Base-by-base conservation (phyloP, 768 basidiomycete genomes). In the Kwoniella pini region DNA sequence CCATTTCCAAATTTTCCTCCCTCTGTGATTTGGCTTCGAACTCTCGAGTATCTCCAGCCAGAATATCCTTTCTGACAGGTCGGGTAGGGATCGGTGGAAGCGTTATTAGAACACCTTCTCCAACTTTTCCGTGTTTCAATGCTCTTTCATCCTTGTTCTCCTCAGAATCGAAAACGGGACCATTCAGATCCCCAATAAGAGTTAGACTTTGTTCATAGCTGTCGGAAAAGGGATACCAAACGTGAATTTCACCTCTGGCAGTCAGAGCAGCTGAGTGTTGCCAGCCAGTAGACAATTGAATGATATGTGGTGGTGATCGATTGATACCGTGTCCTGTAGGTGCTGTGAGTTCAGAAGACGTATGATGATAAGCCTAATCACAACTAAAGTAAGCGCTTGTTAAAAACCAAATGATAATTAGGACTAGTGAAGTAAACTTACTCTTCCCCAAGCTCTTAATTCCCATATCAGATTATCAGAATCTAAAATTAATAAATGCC, bases 391-490 rank as follows among this genome's bases (percentile, higher is more conserved):
- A 7, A 36, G 7, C 33, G 15, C 15, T 15, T 7, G 33, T 36
- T 36, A 7, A 7, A 36, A 7, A 36, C 33, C n/a, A n/a, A n/a
- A n/a, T n/a, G n/a, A n/a, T n/a, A n/a, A n/a, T n/a, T n/a, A n/a
- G n/a, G n/a, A n/a, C n/a, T n/a, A n/a, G n/a, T n/a, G n/a, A n/a
- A n/a, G 7, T 27, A 24, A 5, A 57, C 69, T 43, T 49, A 76
- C 75, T 60, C 55, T 60, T 11, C 71, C 72, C 57, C 63, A 74
- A 6, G 60, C 57, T 15, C 49, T 54, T 40, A 72, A 43, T 43
- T 77, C 75, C 75, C 75, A 77, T 2, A 77, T 65, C 38, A 72
- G 52, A 57, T 73, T 70, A 49, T 74, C 70, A 4, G 64, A 54
- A 54, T 77, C 75, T 2, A 77, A 63, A n/a, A 77, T 44, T 19